phyloP scores from a whole-genome alignment of 1,284 basidiomycete genomes.

The Malassezia obtusa region DNA sequence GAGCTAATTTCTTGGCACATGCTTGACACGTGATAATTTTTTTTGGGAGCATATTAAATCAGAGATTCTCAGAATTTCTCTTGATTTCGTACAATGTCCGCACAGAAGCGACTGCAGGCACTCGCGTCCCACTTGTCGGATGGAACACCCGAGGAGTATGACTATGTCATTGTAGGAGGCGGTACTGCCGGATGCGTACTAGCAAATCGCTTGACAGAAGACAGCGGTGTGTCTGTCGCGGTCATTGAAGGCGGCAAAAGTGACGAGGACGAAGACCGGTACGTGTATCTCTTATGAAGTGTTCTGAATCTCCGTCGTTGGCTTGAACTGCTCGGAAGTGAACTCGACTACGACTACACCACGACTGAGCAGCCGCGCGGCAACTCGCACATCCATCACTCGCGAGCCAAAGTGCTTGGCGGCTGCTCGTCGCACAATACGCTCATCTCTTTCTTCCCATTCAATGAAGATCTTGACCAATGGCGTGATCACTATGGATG shows the following conservation, averaged over 20 bases:
- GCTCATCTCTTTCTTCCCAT: constrained; percentile 48
- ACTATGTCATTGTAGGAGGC: constrained; percentile 48
- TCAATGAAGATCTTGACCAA: constrained; percentile 47
- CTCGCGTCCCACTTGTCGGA: constrained; percentile 40
- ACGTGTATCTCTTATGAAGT: constrained; percentile 15
- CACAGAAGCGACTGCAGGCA: constrained; percentile 30
- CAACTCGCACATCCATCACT: constrained; percentile 49
- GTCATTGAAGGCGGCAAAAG: constrained; percentile 48
- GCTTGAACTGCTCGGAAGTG: constrained; percentile 47
- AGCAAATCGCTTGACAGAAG: constrained; percentile 47
- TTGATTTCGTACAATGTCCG: constrained; percentile 1
- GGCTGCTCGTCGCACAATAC: constrained; percentile 49
- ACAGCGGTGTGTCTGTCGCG: constrained; percentile 41
- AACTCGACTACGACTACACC: constrained; percentile 47
- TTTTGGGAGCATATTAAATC: background rate
- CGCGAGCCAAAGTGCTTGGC: constrained; percentile 45
- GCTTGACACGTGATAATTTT: background rate
- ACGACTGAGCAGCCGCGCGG: constrained; percentile 46
- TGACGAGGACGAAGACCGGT: constrained; percentile 38
- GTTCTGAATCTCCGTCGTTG: constrained; percentile 46
- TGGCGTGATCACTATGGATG: constrained; percentile 45
- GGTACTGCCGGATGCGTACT: constrained; percentile 48
- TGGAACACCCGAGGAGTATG: constrained; percentile 28
- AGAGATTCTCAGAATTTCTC: background rate
- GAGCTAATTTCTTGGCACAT: too few species aligned